These are phyloP conservation scores for Hypholoma sublateritium DNA, from an alignment of 768 basidiomycete species.

Conservation along the genomic window DNA sequence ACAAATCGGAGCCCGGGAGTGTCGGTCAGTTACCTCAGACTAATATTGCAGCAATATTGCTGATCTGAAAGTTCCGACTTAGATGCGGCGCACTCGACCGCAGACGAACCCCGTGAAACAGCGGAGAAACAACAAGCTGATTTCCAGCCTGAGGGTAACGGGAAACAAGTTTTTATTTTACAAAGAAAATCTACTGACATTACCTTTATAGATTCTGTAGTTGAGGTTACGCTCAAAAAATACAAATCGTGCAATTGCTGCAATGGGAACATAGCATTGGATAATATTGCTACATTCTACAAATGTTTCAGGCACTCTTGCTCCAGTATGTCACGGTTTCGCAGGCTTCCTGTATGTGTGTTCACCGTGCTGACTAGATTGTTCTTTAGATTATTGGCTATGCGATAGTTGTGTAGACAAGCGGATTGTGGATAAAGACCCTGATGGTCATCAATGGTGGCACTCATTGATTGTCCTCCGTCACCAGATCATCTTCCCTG, in stretches of 20 bases:
- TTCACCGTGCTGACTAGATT: background rate
- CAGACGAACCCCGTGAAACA: no score
- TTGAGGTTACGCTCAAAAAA: background rate
- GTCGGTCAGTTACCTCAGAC: no score
- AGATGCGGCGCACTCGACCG: no score
- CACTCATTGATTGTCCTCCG: slow-evolving; percentile 9
- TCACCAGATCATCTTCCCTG: background rate
- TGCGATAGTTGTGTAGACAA: slow-evolving; percentile 3
- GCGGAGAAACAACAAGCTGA: no score
- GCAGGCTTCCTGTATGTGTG: background rate
- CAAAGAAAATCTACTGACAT: background rate
- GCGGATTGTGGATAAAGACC: background rate
- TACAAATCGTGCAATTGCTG: background rate
- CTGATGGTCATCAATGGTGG: slow-evolving; percentile 12
- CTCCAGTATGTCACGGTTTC: background rate
- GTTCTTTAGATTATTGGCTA: background rate
- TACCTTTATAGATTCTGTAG: background rate
- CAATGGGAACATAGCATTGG: background rate
- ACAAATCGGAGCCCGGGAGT: no score
- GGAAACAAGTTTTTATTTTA: no score
- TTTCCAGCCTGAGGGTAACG: no score
- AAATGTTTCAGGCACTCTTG: slow-evolving; percentile 6
- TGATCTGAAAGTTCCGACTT: no score
- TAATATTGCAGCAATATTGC: no score
- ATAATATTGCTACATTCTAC: background rate